Evolutionary conservation across 1,284 basidiomycete species (phyloP).

Genomic region (Sanghuangporus weigelae): DNA sequence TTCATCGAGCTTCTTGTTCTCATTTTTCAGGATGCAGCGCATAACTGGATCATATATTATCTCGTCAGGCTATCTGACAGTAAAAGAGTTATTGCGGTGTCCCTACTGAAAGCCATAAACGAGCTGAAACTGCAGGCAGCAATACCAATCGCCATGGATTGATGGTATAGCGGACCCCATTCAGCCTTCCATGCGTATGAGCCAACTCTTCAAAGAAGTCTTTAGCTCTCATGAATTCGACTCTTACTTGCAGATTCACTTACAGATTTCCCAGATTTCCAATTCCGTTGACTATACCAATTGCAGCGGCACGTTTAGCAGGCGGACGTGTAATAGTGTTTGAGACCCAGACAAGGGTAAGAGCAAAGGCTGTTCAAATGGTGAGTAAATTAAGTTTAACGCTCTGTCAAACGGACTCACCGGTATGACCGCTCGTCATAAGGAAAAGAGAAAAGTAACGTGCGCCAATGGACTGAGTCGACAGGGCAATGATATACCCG

Average conservation of each 20-base stretch:
- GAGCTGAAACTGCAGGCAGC: conserved; percentile 26
- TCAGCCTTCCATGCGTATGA: conserved; percentile 35
- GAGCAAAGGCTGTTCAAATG: conserved; percentile 33
- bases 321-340: conserved; percentile 61
- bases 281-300: conserved; percentile 38
- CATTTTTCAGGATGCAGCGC: conserved; percentile 29
- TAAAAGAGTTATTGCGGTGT: conserved; percentile 16
- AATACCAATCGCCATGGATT: conserved; percentile 34
- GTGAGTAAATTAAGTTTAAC: neutral
- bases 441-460: conserved; percentile 28
- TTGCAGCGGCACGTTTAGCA: conserved; percentile 47
- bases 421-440: conserved; percentile 21
- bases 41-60: conserved; percentile 27
- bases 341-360: conserved; percentile 59
- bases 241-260: conserved; percentile 14
- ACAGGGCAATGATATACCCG: conserved; percentile 26
- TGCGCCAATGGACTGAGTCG: conserved; percentile 22
- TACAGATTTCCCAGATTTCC: conserved; percentile 37
- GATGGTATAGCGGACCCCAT: conserved; percentile 36
- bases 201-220: conserved; percentile 25
- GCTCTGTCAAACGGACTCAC: conserved; percentile 1
- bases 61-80: neutral
- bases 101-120: conserved; percentile 25
- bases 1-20: conserved; percentile 33
- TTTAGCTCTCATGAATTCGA: neutral